phyloP scores from a whole-genome alignment of 257 asterid species.

The Solanum sejunctum region DNA sequence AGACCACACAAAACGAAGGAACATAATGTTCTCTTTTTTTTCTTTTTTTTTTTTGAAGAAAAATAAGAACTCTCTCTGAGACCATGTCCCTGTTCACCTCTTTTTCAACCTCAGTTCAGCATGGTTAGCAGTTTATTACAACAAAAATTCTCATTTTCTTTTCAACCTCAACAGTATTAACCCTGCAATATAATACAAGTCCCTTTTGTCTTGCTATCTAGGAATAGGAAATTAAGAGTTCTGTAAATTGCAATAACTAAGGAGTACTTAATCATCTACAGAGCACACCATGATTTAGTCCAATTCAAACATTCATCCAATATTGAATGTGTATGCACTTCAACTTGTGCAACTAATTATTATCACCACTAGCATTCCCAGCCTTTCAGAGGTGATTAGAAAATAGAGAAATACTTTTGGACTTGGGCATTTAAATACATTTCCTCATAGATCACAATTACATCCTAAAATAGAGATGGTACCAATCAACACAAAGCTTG shows the following conservation, averaged over 20 bases:
- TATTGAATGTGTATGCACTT: background rate
- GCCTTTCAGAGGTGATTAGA: background rate
- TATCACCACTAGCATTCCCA: background rate
- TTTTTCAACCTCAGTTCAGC: background rate
- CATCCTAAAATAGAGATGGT: background rate
- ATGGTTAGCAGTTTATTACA: background rate
- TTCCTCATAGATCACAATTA: background rate
- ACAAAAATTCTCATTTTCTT: background rate
- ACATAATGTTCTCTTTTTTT: background rate
- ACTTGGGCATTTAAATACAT: background rate
- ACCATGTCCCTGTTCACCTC: background rate
- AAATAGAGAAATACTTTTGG: background rate
- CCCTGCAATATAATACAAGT: background rate
- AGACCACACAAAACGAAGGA: background rate
- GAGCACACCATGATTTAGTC: background rate
- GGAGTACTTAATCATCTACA: background rate
- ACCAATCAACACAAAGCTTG: background rate
- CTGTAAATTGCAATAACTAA: background rate
- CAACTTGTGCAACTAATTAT: background rate
- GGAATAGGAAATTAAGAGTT: background rate
- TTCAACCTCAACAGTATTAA: background rate
- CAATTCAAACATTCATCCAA: background rate
- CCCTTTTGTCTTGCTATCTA: background rate
- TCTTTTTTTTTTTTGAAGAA: background rate
- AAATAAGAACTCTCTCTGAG: background rate